Evolutionary conservation across 2,329 filamentous ascomycete species (phyloP), one percentile per base, ranked within the genome.

Genomic region (Cyphellophora europaea): DNA sequence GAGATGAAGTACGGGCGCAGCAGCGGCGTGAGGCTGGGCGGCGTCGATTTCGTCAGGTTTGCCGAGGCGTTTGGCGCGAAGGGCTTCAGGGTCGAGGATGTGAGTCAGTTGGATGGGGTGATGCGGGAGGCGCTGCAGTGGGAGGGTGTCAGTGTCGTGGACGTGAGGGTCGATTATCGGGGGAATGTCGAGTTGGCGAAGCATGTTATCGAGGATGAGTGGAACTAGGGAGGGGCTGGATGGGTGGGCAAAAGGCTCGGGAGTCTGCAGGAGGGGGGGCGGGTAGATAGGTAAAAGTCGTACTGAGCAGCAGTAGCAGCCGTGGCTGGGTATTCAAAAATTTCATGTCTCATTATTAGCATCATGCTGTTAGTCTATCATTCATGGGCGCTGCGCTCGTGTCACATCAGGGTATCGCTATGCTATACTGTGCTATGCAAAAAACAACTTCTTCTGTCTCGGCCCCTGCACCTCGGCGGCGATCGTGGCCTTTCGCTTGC

Each of bases 1-100:
- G 62, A 65, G 37, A 58, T 63, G 49, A 69, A 68, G 49, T 68
- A 68, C 45, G 64, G 64, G 3, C 54, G 65, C 16, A 58, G 53
- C 17, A 53, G 53, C 5, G 65, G 65, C 11, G 60, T 68, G 35
- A 56, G 59, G 23, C 51, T 69, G 2, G 55, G 65, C 1, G 65
- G 65, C 1, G 59, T 68, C 2, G 65, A 68, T 35, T 69, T 69
- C 43, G 64, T 62, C 36, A 61, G 58, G 42, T 63, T 62, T 35
- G 65, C 64, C 2, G 63, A 67, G 45, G 57, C 57, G 3, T 68
- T 67, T 41, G 65, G 63, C 3, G 65, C 61, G 1, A 61, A 57
- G 47, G 65, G 65, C 0, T 56, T 66, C 44, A 44, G 59, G n/a
- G 58, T 66, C 25, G 51, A 44, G 5, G 52, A 55, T 35, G 53